Evolutionary conservation across 1,139 yeast genomes (phyloP), one percentile per base, ranked within the genome.

Genomic region (Debaryomyces singareniensis): DNA sequence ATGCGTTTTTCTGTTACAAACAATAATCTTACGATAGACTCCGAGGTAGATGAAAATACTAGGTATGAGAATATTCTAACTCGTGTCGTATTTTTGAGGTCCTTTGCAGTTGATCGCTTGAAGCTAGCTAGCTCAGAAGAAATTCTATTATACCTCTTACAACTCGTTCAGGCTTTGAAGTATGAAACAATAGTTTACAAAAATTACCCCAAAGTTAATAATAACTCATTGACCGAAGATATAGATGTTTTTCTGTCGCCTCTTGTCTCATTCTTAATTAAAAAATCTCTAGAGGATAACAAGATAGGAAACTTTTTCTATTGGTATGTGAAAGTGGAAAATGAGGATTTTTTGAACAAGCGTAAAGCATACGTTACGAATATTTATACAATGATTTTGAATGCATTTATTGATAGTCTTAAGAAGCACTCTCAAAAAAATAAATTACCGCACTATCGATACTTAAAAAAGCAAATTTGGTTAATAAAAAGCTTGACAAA

Each of bases 241-340:
- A 26, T 16, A 11, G 52, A 35, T 27, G 31, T 54, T 29, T 36
- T 47, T 39, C 42, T 45, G 11, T 77, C 87, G 0, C 87, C 93
- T 4, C 59, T 89, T 34, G 93, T 95, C 0, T 73, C 74, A 35
- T 89, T 91, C 47, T 61, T 93, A 27, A 80, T 89, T 27, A 78
- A 77, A 20, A 66, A 91, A 30, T 79, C 95, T 0, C 67, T 80
- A 1, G 65, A 71, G 16, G 82, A 81, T 47, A 72, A 73, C 15
- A 61, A 71, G 12, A 59, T 91, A 20, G 94, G 95, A 0, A 87
- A 81, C 47, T 86, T 73, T 49, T 78, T 91, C 38, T 89, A 86
- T 49, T 91, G 98, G 97, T 86, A 81, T 47, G 72, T 91, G 29
- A 81, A 79, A 42, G 95, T 93, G 1, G 96, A 89, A 47, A 74